phyloP scores from a whole-genome alignment of 2,329 filamentous ascomycete genomes.

The Apiospora marii region DNA sequence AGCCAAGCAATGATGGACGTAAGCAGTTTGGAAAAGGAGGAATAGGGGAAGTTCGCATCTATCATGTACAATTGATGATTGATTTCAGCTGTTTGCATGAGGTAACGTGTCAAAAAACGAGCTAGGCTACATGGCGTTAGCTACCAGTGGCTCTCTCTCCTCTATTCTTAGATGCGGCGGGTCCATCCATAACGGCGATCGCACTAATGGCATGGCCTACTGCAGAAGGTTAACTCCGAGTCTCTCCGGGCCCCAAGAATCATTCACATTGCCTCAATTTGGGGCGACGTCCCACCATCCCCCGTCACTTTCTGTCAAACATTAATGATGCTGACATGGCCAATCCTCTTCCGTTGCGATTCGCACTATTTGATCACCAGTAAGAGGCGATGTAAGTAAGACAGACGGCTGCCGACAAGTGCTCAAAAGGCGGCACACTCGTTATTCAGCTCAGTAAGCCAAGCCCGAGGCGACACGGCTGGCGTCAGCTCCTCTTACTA shows the following conservation, averaged over 20 bases:
- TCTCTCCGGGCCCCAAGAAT: neutral
- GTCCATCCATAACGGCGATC: constrained; percentile 12
- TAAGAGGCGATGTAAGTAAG: neutral
- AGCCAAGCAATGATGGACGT: neutral
- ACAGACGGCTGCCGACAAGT: neutral
- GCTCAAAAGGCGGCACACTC: neutral
- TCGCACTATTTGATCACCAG: neutral
- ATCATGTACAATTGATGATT: neutral
- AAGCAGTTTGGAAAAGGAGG: neutral
- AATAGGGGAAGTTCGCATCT: neutral
- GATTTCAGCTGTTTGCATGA: neutral
- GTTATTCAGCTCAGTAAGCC: constrained; percentile 18
- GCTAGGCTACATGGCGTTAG: constrained; percentile 3
- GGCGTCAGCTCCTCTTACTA: constrained; percentile 14
- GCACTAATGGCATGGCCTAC: neutral
- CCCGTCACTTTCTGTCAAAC: neutral
- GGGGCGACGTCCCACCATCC: neutral
- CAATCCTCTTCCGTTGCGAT: neutral
- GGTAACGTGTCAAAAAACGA: neutral
- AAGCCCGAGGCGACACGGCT: neutral
- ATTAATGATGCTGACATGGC: neutral
- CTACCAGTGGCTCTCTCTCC: neutral
- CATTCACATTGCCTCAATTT: neutral
- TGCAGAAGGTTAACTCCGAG: neutral
- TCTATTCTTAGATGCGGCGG: constrained; percentile 9